Evolutionary conservation across 805 yeast genomes (phyloP).

Genomic region (Kockiozyma suomiensis): DNA sequence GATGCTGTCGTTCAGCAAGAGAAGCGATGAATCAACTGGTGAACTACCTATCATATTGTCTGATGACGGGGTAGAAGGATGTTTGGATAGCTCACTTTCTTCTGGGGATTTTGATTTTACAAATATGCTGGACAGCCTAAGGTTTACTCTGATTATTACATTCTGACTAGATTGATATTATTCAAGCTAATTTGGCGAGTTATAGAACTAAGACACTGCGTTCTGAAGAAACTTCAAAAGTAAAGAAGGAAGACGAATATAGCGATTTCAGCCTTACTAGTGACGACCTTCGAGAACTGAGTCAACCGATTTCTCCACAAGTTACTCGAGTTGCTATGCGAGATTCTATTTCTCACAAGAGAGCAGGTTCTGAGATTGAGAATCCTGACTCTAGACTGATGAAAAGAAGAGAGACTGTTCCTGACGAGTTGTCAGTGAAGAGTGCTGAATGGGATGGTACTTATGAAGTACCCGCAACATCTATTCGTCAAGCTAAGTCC

Average conservation of each 20-base stretch:
- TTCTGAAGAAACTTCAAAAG: not conserved
- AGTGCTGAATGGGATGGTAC: too few relatives aligned
- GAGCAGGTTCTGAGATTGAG: too few relatives aligned
- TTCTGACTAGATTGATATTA: not conserved
- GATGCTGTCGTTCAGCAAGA: not conserved
- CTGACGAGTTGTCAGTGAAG: too few relatives aligned
- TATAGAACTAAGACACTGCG: not conserved
- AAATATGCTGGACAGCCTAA: not conserved
- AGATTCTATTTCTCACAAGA: too few relatives aligned
- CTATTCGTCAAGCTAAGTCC: too few relatives aligned
- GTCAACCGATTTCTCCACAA: conserved; percentile 3
- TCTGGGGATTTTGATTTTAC: not conserved
- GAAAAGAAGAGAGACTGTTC: too few relatives aligned
- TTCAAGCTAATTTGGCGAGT: not conserved
- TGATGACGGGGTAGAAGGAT: not conserved
- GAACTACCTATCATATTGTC: not conserved
- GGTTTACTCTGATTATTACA: not conserved
- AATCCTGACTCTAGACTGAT: too few relatives aligned
- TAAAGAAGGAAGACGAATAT: not conserved
- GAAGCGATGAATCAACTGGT: not conserved
- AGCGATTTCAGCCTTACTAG: conserved; percentile 11
- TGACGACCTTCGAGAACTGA: conserved; percentile 16
- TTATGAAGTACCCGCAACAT: too few relatives aligned
- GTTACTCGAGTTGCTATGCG: too few relatives aligned
- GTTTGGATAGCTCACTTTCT: not conserved